Conservation (phyloP, 2,329 filamentous ascomycete genomes). For the Aspergillus aculeatinus region DNA sequence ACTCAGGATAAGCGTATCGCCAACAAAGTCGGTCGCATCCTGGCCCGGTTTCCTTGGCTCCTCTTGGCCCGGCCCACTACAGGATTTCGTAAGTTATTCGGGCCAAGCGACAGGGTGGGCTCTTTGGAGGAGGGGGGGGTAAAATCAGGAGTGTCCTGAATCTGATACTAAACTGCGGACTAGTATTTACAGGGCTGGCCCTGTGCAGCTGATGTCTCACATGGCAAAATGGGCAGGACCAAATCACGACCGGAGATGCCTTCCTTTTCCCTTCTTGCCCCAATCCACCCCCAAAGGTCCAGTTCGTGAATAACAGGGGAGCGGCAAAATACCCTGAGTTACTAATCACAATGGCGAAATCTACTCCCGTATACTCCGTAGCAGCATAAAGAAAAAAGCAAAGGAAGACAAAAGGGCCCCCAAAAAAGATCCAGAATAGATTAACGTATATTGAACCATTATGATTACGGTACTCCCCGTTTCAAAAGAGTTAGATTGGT, state of each 20-base stretch:
- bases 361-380: too few species aligned
- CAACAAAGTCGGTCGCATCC: conserved; percentile 30
- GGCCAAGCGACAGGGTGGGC: conserved; percentile 5
- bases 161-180: neutral
- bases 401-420: neutral
- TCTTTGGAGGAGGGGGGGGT: neutral
- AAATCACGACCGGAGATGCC: conserved; percentile 9
- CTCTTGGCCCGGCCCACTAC: conserved; percentile 20
- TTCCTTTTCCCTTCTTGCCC: neutral
- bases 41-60: conserved; percentile 26
- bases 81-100: conserved; percentile 12
- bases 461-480: neutral
- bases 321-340: too few species aligned
- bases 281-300: too few species aligned
- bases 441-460: neutral
- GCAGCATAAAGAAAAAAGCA: neutral
- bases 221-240: conserved; percentile 18
- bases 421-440: neutral
- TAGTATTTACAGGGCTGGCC: conserved; percentile 7
- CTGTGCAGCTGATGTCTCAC: conserved; percentile 31
- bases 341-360: too few species aligned
- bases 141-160: conserved; percentile 1
- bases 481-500: neutral
- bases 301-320: too few species aligned
- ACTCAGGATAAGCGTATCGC: conserved; percentile 35